Base-by-base conservation (phyloP, 192 early-diverging fungal species). In the Mortierella claussenii region DNA sequence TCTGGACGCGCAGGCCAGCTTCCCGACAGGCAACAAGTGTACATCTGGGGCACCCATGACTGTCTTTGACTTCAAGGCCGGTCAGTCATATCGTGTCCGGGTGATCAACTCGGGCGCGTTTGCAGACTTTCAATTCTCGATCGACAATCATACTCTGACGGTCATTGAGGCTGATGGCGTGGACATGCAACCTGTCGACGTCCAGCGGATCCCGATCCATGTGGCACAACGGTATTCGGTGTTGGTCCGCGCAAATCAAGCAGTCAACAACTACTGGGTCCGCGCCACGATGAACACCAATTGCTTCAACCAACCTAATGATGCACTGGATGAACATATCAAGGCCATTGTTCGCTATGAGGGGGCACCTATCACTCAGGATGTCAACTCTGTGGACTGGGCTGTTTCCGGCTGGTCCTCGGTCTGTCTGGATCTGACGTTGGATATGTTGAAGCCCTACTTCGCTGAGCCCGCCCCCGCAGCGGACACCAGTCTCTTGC, bases 181-280 rank as follows among this genome's bases (percentile, higher is more conserved):
- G 1, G 52, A 54, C 24, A 69, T 79, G 50, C 55, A 81, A 23
- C 74, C 70, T 6, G 59, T 69, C 11, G 53, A 36, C 8, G 66
- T 84, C 3, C 46, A 76, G 43, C 61, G 69, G 3, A 23, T 84
- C 20, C 60, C 69, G 1, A 78, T 84, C 11, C 59, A 79, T 54
- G 69, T 79, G n/a, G 83, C 69, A 2, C 83, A 84, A 60, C 66
- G 83, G 2, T 81, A 80, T 43, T 84, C 83, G 1, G 70, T 71
- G 3, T 64, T 84, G 3, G 80, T 84, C 21, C 52, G 65, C 21
- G 80, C 83, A n/a, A 78, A 86, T 52, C 73, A 83, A 52, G 31
- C 75, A 7, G 56, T 81, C 17, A 67, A 37, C 12, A 83, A 75
- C 44, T 83, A 80, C 51, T 76, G 69, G 58, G 65, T 81, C 30